phyloP scores from a whole-genome alignment of 2,329 filamentous ascomycete genomes.

The Aspergillus clavatus region DNA sequence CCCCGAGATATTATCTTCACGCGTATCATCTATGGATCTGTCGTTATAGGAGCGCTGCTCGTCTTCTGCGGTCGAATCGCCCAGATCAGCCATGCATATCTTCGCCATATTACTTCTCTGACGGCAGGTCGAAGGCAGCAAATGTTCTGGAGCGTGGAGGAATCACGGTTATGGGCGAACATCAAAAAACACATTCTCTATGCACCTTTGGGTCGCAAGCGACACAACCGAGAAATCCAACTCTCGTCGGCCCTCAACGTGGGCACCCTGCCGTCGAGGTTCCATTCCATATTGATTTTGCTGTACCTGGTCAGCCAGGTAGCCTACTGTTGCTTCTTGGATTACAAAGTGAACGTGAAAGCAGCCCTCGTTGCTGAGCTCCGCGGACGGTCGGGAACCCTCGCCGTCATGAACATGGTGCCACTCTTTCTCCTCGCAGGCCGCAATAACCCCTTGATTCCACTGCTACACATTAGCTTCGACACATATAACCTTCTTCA shows the following conservation, averaged over 20 bases:
- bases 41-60: slow-evolving; percentile 31
- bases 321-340: slow-evolving; percentile 59
- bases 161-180: slow-evolving; percentile 37
- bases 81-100: slow-evolving; percentile 42
- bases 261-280: slow-evolving; percentile 73
- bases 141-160: slow-evolving; percentile 43
- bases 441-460: slow-evolving; percentile 88
- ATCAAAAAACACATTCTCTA: slow-evolving; percentile 47
- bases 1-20: slow-evolving; percentile 37
- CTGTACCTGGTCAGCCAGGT: slow-evolving; percentile 69
- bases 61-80: slow-evolving; percentile 39
- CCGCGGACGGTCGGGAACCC: slow-evolving; percentile 75
- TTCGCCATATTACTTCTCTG: slow-evolving; percentile 41
- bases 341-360: slow-evolving; percentile 41
- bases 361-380: slow-evolving; percentile 69
- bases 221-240: slow-evolving; percentile 72
- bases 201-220: slow-evolving; percentile 66
- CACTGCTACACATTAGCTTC: slow-evolving; percentile 78
- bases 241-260: slow-evolving; percentile 64
- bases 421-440: slow-evolving; percentile 83
- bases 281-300: slow-evolving; percentile 65
- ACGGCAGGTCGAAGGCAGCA: slow-evolving; percentile 36
- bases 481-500: slow-evolving; percentile 93
- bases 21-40: slow-evolving; percentile 36
- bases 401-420: slow-evolving; percentile 86